Conservation (phyloP, 2,329 filamentous ascomycete genomes). For the Colletotrichum costaricense region DNA sequence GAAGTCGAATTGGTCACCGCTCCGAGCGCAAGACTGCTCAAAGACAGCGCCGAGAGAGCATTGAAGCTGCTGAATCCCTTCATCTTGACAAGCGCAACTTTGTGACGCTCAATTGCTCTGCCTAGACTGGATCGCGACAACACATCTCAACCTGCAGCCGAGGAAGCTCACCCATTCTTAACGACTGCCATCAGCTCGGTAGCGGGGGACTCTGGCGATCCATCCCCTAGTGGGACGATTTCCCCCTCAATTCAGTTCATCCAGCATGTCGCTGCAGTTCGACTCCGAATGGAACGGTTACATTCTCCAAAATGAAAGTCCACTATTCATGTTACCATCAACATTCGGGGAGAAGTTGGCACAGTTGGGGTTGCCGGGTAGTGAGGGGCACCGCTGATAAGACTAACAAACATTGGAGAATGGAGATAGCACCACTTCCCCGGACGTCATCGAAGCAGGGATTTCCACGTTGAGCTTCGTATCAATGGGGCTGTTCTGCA, state of each 20-base stretch:
- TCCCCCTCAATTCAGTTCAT: constrained; percentile 9
- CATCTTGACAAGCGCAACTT: constrained; percentile 4
- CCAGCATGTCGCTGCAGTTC: constrained; percentile 2
- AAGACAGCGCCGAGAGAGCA: neutral
- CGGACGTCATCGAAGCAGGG: constrained; percentile 9
- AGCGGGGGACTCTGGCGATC: constrained; percentile 16
- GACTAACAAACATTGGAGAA: constrained; percentile 5
- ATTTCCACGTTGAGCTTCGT: neutral
- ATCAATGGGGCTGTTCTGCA: neutral
- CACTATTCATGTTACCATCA: constrained; percentile 34
- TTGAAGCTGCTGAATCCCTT: constrained; percentile 1
- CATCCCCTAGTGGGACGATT: neutral
- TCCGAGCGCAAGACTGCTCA: constrained; percentile 1
- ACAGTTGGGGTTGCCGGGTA: constrained; percentile 7
- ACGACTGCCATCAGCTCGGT: neutral
- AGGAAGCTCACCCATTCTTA: constrained; percentile 14
- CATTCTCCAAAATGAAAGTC: constrained; percentile 25
- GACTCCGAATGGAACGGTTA: constrained; percentile 27
- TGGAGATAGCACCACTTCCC: constrained; percentile 14
- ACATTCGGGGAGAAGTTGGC: neutral
- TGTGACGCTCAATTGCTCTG: neutral
- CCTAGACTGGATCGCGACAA: neutral
- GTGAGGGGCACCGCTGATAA: constrained; percentile 30
- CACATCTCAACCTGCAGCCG: neutral
- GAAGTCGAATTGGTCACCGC: neutral